Evolutionary conservation across 2,329 filamentous ascomycete genomes (phyloP).

Genomic region (Xylaria sp.): DNA sequence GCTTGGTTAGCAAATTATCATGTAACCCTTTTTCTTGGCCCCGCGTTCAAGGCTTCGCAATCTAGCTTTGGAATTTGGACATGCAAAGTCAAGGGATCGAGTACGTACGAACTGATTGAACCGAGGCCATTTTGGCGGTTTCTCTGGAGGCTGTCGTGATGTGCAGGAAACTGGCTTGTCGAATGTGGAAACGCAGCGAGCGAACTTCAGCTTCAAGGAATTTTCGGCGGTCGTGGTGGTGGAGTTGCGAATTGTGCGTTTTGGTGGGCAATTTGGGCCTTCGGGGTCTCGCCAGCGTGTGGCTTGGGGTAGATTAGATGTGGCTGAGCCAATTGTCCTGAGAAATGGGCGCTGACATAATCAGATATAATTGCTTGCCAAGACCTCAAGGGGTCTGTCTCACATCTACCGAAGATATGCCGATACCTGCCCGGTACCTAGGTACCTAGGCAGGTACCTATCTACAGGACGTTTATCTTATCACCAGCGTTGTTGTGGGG

Average conservation of each 20-base stretch:
- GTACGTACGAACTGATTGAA: slow-evolving; percentile 30
- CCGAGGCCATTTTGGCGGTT: slow-evolving; percentile 29
- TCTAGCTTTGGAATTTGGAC: background rate
- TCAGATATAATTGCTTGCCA: too few relatives aligned
- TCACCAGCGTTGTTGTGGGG: background rate
- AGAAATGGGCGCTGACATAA: slow-evolving; percentile 49
- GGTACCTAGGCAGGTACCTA: background rate
- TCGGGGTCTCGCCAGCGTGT: slow-evolving; percentile 28
- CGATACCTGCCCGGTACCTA: background rate
- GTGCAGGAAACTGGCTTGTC: slow-evolving; percentile 26
- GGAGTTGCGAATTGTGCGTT: slow-evolving; percentile 32
- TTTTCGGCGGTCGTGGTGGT: slow-evolving; percentile 28
- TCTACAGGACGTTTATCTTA: too few relatives aligned
- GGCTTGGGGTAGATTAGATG: slow-evolving; percentile 13
- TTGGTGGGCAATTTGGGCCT: slow-evolving; percentile 24
- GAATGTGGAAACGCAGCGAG: slow-evolving; percentile 28
- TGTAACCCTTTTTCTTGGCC: background rate
- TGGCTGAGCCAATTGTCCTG: slow-evolving; percentile 2
- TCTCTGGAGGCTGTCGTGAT: slow-evolving; percentile 20
- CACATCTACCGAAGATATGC: slow-evolving; percentile 25
- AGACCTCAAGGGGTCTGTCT: too few relatives aligned
- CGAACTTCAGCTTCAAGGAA: slow-evolving; percentile 27
- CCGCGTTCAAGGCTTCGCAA: background rate
- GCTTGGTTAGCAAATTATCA: slow-evolving; percentile 18
- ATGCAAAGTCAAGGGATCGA: background rate